phyloP scores from a whole-genome alignment of 768 basidiomycete species.

The Suillus placidus region DNA sequence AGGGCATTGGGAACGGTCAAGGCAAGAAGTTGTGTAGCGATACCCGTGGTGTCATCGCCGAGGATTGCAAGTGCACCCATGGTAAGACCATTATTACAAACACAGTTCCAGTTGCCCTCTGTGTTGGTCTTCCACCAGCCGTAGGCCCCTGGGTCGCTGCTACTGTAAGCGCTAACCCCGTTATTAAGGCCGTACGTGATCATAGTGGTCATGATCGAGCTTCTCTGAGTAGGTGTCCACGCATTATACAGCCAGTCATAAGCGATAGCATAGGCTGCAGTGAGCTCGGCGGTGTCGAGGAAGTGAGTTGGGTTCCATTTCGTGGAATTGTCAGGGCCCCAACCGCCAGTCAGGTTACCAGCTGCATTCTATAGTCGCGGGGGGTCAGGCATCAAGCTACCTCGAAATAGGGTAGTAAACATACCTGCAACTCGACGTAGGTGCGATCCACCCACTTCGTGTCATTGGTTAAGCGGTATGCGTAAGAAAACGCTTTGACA shows the following conservation, averaged over 20 bases:
- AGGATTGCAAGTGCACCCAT: conserved; percentile 90
- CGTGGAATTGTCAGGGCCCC: conserved; percentile 62
- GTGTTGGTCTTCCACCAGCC: conserved; percentile 82
- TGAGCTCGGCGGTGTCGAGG: conserved; percentile 90
- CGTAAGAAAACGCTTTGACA: conserved; percentile 92
- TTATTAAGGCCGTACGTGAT: conserved; percentile 74
- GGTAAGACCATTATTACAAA: conserved; percentile 89
- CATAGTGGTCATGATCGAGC: conserved; percentile 68
- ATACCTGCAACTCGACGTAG: conserved; percentile 80
- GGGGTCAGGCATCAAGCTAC: background rate
- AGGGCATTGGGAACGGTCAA: conserved; percentile 75
- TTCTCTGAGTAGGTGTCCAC: conserved; percentile 76
- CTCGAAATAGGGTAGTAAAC: conserved; percentile 28
- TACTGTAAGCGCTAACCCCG: conserved; percentile 59
- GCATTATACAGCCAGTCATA: conserved; percentile 96
- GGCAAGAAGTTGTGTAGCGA: conserved; percentile 64
- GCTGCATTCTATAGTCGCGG: conserved; percentile 61
- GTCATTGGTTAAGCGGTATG: conserved; percentile 88
- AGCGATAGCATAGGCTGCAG: conserved; percentile 85
- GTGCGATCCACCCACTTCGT: conserved; percentile 88
- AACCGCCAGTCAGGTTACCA: conserved; percentile 64
- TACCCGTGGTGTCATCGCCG: conserved; percentile 77
- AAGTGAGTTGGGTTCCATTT: conserved; percentile 92
- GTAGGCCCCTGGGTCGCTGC: conserved; percentile 35
- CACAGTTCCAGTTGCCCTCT: conserved; percentile 98